Evolutionary conservation across 345 rosid genomes (phyloP).

Genomic region (Rhodomyrtus tomentosa): DNA sequence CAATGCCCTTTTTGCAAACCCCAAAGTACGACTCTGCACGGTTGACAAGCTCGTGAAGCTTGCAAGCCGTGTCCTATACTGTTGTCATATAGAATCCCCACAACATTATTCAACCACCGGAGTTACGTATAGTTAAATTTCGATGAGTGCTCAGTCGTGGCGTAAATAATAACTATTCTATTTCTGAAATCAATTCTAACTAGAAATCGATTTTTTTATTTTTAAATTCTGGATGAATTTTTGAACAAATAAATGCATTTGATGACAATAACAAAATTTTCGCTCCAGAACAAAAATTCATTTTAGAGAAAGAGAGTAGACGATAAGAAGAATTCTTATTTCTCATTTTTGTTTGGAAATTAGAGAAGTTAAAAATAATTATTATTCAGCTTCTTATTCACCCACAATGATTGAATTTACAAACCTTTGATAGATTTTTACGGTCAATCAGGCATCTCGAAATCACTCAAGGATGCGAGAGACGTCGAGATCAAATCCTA

Average conservation of each 20-base stretch:
- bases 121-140: not conserved
- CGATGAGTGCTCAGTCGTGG: not conserved
- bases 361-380: no score
- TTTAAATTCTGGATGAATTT: no score
- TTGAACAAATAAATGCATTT: no score
- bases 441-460: fast-evolving
- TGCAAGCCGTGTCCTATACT: not conserved
- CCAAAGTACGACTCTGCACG: not conserved
- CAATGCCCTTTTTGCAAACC: not conserved
- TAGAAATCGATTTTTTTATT: no score
- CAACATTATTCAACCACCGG: not conserved
- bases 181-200: no score
- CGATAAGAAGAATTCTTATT: no score
- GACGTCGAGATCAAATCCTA: fast-evolving
- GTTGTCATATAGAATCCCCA: not conserved
- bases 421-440: not conserved
- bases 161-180: no score
- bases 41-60: not conserved
- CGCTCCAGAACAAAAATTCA: no score
- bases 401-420: not conserved
- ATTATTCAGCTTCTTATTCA: not conserved
- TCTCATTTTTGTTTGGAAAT: no score
- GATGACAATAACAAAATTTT: no score
- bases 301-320: no score
- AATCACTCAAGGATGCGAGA: fast-evolving